Base-by-base conservation (phyloP, 2,329 filamentous ascomycete genomes). In the Ceratocystis alfenasii region DNA sequence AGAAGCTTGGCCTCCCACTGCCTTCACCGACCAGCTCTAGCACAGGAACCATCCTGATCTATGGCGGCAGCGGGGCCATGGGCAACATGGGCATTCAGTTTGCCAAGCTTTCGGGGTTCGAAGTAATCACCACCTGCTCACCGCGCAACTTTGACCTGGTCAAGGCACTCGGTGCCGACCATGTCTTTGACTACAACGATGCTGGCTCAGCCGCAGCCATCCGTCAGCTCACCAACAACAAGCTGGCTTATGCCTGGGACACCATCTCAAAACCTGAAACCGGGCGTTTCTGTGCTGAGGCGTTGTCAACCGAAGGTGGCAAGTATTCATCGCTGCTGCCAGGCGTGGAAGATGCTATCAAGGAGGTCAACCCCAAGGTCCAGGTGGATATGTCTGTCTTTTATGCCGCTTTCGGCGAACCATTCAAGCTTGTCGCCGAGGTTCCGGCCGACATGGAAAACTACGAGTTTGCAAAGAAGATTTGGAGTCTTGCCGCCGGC, bases 61-160 rank as follows among this genome's bases (percentile, higher is more conserved):
- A 78, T 62, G 77, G 75, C 60, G 75, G 74, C n/a, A 79, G 79
- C 71, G 82, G 78, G 44, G 80, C 80, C 25, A 81, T 80, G n/a
- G 78, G 77, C 75, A 80, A 81, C 69, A 80, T 79, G 70, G 74
- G 72, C 5, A 74, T 76, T 66, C 74, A 76, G 66, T 74, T 70
- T 69, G 74, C 74, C 41, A 75, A 74, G 69, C 68, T 71, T n/a
- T 76, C 75, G 2, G 75, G 75, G 2, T 73, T 74, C 33, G 70
- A 68, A 12, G 75, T 78, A 8, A 70, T 76, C n/a, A 69, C 76
- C 1, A 77, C 75, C 3, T 70, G 72, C 33, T 77, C 76, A 45
- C 72, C 74, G 1, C 68, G 69, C 50, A 79, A 80, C 70, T 73
- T 73, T 53, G 74, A 73, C 2, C 74, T 77, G 20, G 73, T 78